These are phyloP conservation scores for Rubia peregrina DNA, from an alignment of 305 asterid genomes.

Conservation along the genomic window DNA sequence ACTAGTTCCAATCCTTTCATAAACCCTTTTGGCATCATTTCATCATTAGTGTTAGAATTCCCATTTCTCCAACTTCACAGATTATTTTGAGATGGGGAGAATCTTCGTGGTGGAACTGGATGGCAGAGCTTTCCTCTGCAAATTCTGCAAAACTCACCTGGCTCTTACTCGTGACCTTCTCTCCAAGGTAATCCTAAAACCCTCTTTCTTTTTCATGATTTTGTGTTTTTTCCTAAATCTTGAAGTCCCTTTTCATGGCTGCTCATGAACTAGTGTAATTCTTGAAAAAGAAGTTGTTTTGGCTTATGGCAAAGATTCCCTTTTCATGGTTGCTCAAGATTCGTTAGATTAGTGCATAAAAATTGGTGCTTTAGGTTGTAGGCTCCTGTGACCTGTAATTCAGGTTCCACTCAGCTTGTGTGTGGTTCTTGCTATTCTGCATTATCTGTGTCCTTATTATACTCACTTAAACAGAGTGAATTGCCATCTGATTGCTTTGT, in stretches of 20 bases:
- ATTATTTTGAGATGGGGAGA: slow-evolving; percentile 59
- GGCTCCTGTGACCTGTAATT: background rate
- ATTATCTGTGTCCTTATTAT: background rate
- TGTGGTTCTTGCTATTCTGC: background rate
- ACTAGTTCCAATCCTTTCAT: too few relatives aligned
- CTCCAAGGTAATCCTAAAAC: slow-evolving; percentile 37
- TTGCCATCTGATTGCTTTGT: background rate
- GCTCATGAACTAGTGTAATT: background rate
- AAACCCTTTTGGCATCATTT: background rate
- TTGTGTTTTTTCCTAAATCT: background rate
- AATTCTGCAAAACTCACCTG: slow-evolving; percentile 65
- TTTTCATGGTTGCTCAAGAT: background rate
- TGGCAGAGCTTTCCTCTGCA: slow-evolving; percentile 73
- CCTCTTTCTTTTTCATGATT: background rate
- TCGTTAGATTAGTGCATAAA: background rate
- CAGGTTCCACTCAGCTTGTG: background rate
- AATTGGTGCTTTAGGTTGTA: slow-evolving; percentile 12
- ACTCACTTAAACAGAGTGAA: background rate
- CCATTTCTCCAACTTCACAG: background rate
- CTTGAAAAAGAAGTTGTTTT: background rate
- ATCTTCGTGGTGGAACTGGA: slow-evolving; percentile 64
- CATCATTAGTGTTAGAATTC: background rate
- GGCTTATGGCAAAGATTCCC: background rate
- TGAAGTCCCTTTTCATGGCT: background rate
- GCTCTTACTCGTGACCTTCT: slow-evolving; percentile 55